These are phyloP conservation scores for Amylostereum chailletii DNA, from an alignment of 1,284 basidiomycete genomes.

Conservation along the genomic window DNA sequence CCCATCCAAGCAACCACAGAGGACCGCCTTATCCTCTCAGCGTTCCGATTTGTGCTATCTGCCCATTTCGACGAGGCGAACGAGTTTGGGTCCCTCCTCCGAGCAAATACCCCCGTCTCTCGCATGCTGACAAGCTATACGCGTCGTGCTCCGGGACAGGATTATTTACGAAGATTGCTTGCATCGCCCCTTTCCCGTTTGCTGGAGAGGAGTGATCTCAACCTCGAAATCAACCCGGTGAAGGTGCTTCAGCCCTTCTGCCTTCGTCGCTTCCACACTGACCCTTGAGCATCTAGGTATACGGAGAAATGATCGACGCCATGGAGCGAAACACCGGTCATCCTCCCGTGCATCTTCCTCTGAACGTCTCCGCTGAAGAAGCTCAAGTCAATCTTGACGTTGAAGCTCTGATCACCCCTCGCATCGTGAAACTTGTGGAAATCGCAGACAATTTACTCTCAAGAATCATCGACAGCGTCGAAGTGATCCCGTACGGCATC, in stretches of 20 bases:
- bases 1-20: conserved; percentile 85
- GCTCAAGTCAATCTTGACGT: conserved; percentile 91
- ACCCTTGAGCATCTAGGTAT: conserved; percentile 46
- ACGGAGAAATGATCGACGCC: conserved; percentile 97
- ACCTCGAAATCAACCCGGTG: conserved; percentile 96
- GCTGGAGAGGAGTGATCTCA: conserved; percentile 97
- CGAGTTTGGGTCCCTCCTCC: conserved; percentile 93
- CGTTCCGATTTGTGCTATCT: conserved; percentile 97
- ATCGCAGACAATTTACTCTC: conserved; percentile 95
- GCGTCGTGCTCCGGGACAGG: conserved; percentile 93
- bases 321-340: conserved; percentile 95
- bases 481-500: conserved; percentile 96
- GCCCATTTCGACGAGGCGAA: conserved; percentile 98
- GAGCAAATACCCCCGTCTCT: conserved; percentile 97
- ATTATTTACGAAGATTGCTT: conserved; percentile 93
- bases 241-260: conserved; percentile 48
- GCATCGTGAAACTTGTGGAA: conserved; percentile 97
- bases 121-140: conserved; percentile 99
- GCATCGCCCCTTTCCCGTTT: conserved; percentile 96
- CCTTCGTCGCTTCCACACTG: not conserved
- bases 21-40: conserved; percentile 95
- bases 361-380: conserved; percentile 89
- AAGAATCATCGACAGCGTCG: conserved; percentile 96
- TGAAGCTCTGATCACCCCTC: conserved; percentile 93
- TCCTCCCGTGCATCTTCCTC: conserved; percentile 82